These are phyloP conservation scores for Beauveria scarabaeidicola DNA, from an alignment of 2,329 filamentous ascomycete species.

Conservation along the genomic window DNA sequence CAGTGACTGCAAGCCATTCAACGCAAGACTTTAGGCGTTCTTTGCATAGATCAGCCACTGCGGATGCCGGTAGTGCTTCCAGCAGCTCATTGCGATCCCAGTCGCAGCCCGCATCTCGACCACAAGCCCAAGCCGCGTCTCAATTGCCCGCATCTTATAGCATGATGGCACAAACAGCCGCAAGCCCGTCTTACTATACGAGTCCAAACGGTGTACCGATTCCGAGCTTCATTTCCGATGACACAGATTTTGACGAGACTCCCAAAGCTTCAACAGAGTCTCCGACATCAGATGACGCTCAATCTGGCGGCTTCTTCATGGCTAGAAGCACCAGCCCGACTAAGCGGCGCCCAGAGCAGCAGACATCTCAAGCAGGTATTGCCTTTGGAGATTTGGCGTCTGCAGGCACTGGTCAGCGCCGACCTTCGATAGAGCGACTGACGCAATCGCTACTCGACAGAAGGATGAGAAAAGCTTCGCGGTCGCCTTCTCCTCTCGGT, in stretches of 20 bases:
- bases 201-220: slow-evolving; percentile 42
- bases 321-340: slow-evolving; percentile 21
- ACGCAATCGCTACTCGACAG: slow-evolving; percentile 46
- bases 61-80: slow-evolving; percentile 39
- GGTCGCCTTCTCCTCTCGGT: slow-evolving; percentile 48
- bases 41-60: slow-evolving; percentile 45
- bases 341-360: slow-evolving; percentile 19
- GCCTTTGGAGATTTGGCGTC: slow-evolving; percentile 40
- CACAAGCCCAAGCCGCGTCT: slow-evolving; percentile 22
- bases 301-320: slow-evolving; percentile 19
- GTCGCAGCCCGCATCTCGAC: slow-evolving; percentile 54
- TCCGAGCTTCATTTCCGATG: slow-evolving; percentile 49
- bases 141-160: slow-evolving; percentile 16
- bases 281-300: slow-evolving; percentile 39
- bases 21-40: slow-evolving; percentile 48
- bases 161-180: slow-evolving; percentile 25
- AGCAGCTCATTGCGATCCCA: slow-evolving; percentile 54
- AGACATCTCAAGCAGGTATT: slow-evolving; percentile 26
- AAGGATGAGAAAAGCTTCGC: slow-evolving; percentile 43
- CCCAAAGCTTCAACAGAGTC: slow-evolving; percentile 34
- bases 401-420: slow-evolving; percentile 32
- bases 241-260: slow-evolving; percentile 39
- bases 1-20: slow-evolving; percentile 35
- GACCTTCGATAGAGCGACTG: slow-evolving; percentile 45
- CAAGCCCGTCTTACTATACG: slow-evolving; percentile 27